A percentile compares a stretch with the other conserved stretches of the same genome.
phyloP scores from a whole-genome alignment of 176 grass and related monocot species.

The Oryza nivara region DNA sequence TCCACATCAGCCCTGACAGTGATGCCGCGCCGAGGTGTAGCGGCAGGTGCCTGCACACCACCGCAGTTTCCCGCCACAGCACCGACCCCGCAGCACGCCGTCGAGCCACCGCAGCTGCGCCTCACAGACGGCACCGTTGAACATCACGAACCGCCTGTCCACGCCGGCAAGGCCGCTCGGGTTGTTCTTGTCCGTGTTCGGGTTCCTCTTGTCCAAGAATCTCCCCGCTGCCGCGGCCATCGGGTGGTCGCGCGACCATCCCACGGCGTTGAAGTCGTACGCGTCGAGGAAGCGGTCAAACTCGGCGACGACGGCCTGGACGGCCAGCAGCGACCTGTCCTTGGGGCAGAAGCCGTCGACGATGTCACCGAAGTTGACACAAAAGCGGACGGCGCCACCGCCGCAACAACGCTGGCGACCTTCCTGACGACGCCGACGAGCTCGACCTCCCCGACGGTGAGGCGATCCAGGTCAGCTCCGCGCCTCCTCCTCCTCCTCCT shows the following conservation, averaged over 20 bases:
- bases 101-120: constrained; percentile 82
- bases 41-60: constrained; percentile 82
- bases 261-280: constrained; percentile 77
- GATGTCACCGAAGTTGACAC: constrained; percentile 83
- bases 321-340: constrained; percentile 39
- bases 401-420: too few relatives aligned
- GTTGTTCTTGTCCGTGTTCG: constrained; percentile 78
- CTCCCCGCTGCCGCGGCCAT: constrained; percentile 47
- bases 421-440: too few relatives aligned
- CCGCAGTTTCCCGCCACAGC: constrained; percentile 48
- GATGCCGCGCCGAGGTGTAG: constrained; percentile 62
- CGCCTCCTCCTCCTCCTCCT: too few relatives aligned
- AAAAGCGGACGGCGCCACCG: constrained; percentile 41
- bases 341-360: constrained; percentile 81
- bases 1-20: constrained; percentile 68
- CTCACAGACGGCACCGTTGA: constrained; percentile 69
- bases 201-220: constrained; percentile 61
- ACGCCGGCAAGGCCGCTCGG: constrained; percentile 55
- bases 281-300: constrained; percentile 79
- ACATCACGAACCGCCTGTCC: constrained; percentile 77
- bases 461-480: too few relatives aligned
- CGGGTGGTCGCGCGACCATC: constrained; percentile 59
- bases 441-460: too few relatives aligned
- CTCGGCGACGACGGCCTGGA: constrained; percentile 59
- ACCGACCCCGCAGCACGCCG: constrained; percentile 41